A percentile compares a stretch with the other conserved stretches of the same genome.
Conservation (phyloP, 768 basidiomycete species). For the Calocybe cyanea region DNA sequence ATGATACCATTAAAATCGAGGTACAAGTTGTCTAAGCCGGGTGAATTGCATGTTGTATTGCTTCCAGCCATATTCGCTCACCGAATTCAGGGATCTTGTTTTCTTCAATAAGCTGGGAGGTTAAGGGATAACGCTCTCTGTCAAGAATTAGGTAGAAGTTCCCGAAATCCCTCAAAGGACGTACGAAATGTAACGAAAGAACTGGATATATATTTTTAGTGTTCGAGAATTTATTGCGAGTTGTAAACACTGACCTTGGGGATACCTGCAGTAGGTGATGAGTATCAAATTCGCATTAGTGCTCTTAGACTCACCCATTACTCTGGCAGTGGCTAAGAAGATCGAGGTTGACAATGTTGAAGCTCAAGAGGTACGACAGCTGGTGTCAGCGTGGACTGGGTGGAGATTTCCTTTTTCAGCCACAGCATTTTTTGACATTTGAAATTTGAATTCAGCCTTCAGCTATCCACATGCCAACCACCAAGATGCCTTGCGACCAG, state of each 20-base stretch:
- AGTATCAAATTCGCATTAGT: too few species aligned
- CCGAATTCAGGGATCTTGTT: slow-evolving; percentile 99
- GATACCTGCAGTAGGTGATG: slow-evolving; percentile 38
- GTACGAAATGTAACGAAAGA: slow-evolving; percentile 95
- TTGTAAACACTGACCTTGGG: slow-evolving; percentile 49
- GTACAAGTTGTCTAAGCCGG: slow-evolving; percentile 73
- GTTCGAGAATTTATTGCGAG: neutral
- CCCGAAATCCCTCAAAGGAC: slow-evolving; percentile 21
- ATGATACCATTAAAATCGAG: slow-evolving; percentile 95
- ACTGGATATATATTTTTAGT: slow-evolving; percentile 43
- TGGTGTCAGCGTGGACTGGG: too few species aligned
- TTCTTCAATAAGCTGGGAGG: slow-evolving; percentile 95
- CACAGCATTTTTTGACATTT: too few species aligned
- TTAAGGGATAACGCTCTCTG: slow-evolving; percentile 96
- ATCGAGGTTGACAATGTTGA: slow-evolving; percentile 7
- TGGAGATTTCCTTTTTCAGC: too few species aligned
- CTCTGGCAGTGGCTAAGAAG: neutral
- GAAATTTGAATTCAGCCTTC: too few species aligned
- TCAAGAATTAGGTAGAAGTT: slow-evolving; percentile 9
- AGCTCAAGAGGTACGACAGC: too few species aligned
- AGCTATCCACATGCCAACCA: too few species aligned
- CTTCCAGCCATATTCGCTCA: slow-evolving; percentile 27
- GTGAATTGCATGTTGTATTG: slow-evolving; percentile 3
- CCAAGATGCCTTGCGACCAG: too few species aligned
- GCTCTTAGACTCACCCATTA: slow-evolving; percentile 17